These are phyloP conservation scores for Carex kokanica DNA, from an alignment of 176 grass and related monocot genomes.

Conservation along the genomic window DNA sequence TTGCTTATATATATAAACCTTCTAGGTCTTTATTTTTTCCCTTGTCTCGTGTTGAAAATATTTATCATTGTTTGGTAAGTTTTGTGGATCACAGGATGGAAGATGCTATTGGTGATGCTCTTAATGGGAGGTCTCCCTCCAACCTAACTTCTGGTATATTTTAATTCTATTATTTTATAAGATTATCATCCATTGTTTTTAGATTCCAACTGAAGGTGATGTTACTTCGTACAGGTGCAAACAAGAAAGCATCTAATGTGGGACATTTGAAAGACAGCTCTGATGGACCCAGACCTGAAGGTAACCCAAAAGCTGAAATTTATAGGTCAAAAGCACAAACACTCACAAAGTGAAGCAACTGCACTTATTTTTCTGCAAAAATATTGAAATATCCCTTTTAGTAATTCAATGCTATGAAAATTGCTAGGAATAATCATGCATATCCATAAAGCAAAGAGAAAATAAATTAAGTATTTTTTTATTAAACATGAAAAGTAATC, in stretches of 20 bases:
- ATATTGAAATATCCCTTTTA: neutral
- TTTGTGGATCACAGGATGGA: constrained; percentile 51
- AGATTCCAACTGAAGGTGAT: neutral
- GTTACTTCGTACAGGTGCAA: constrained; percentile 60
- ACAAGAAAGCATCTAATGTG: constrained; percentile 72
- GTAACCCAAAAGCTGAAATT: constrained; percentile 20
- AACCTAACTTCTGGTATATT: constrained; percentile 58
- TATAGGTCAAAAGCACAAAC: neutral
- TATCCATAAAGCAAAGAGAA: neutral
- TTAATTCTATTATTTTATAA: neutral
- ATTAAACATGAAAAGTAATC: neutral
- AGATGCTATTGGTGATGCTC: constrained; percentile 67
- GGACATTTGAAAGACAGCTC: constrained; percentile 61
- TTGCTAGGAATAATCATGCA: neutral
- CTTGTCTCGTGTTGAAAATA: neutral
- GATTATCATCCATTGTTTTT: neutral
- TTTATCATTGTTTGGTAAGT: neutral
- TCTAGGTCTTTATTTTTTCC: neutral
- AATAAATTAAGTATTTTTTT: neutral
- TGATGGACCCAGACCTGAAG: constrained; percentile 73
- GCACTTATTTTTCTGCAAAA: neutral
- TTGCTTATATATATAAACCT: neutral
- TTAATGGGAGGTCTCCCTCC: constrained; percentile 55
- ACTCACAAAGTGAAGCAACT: neutral
- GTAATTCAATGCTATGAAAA: neutral